Evolutionary conservation across 1,139 yeast species (phyloP), one percentile per base, ranked within the genome.

Genomic region (Taphrina betulina): DNA sequence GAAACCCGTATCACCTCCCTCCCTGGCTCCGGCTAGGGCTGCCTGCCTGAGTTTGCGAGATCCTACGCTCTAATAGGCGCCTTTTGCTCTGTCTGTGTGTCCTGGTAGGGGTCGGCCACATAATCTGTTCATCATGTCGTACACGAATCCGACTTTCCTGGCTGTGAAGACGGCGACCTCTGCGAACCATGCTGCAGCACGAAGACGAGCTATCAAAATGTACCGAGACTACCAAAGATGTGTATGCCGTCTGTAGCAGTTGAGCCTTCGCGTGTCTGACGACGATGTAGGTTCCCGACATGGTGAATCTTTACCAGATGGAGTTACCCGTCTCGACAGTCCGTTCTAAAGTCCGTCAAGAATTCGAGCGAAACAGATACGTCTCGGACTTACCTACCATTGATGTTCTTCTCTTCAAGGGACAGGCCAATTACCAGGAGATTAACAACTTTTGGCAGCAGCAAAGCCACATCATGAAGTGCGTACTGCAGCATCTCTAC

Each of bases 391-490:
- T 83, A 61, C 80, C 80, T 29, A 80, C 84, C 40, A 74, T 78
- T 63, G 87, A 86, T 69, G 77, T 85, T 16, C 75, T 86, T 59
- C 79, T 81, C 64, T 81, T 85, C 75, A 59, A 62, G 26, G 95
- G 94, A 5, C 92, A 85, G 67, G 85, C 85, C 92, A 95, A 87
- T 71, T 87, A 82, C 71, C 95, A 59, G 69, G 95, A 87, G 69
- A 78, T 86, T 67, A 77, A 84, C 66, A 87, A 87, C 73, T 87
- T 86, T 75, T 87, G 95, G 95, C 87, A 87, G 71, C 95, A 87
- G 74, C 83, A 81, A 67, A 80, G 92, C 64, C 95, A 87, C 71
- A 89, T 87, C 37, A 75, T 85, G 80, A 81, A 84, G 72, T 86
- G 82, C 5, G 38, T 8, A n/a, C n/a, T n/a, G n/a, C n/a, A n/a